Evolutionary conservation across 2,329 filamentous ascomycete species (phyloP).

Genomic region (Lasiodiplodia theobromae): DNA sequence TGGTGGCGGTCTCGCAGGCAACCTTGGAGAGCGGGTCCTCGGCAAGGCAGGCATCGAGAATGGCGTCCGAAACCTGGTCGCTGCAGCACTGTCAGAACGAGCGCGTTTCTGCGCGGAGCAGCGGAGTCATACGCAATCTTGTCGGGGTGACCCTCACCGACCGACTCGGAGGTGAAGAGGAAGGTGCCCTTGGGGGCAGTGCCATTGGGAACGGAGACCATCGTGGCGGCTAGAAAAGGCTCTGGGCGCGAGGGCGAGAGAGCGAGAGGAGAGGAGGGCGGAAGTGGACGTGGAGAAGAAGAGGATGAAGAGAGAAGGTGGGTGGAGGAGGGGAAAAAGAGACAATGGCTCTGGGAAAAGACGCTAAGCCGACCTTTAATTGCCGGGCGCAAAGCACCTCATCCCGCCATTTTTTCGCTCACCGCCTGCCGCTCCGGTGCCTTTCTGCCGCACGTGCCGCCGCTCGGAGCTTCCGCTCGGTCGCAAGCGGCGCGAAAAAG

Average conservation of each 20-base stretch:
- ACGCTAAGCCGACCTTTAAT: conserved; percentile 23
- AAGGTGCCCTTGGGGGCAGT: conserved; percentile 44
- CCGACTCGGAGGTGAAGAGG: conserved; percentile 61
- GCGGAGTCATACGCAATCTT: conserved; percentile 75
- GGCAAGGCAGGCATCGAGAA: conserved; percentile 95
- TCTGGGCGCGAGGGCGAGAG: neutral
- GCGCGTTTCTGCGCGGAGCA: neutral
- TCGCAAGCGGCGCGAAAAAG: conserved; percentile 21
- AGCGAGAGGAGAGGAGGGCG: neutral
- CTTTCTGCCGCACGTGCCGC: conserved; percentile 20
- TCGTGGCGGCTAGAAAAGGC: conserved; percentile 12
- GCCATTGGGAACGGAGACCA: conserved; percentile 30
- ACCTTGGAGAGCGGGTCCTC: conserved; percentile 98
- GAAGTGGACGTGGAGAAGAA: conserved; percentile 30
- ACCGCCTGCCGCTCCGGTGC: conserved; percentile 19
- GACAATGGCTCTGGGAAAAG: conserved; percentile 23
- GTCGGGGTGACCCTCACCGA: conserved; percentile 74
- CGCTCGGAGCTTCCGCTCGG: conserved; percentile 7
- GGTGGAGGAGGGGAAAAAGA: conserved; percentile 37
- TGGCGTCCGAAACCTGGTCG: conserved; percentile 97
- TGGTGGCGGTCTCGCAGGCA: conserved; percentile 98
- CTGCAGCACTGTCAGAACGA: conserved; percentile 42
- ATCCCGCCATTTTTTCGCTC: conserved; percentile 15
- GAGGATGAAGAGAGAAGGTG: conserved; percentile 35
- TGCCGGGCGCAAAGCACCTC: conserved; percentile 29